A percentile compares a stretch with the other conserved stretches of the same genome.
These are phyloP conservation scores for Phialophora tarda DNA, from an alignment of 2,329 filamentous ascomycete species.

Conservation along the genomic window DNA sequence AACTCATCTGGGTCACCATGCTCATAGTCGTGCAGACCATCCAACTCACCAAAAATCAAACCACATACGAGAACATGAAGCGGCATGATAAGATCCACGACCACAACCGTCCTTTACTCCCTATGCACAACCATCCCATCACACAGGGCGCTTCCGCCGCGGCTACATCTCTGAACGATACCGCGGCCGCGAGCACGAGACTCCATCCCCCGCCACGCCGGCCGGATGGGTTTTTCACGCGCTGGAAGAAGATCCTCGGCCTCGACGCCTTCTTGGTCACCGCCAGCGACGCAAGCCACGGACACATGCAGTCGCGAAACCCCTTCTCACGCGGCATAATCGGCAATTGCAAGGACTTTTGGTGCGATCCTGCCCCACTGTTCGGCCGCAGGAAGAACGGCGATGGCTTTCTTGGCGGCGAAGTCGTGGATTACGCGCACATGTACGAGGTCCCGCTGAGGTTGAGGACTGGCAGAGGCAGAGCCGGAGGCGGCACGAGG, in stretches of 20 bases:
- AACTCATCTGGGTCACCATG: constrained; percentile 97
- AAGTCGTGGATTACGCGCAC: constrained; percentile 80
- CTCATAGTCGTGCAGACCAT: constrained; percentile 90
- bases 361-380: constrained; percentile 84
- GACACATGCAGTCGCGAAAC: constrained; percentile 62
- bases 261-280: constrained; percentile 94
- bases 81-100: constrained; percentile 52
- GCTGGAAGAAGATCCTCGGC: constrained; percentile 84
- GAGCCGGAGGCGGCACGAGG: constrained; percentile 56
- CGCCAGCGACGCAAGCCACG: constrained; percentile 69
- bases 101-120: constrained; percentile 49
- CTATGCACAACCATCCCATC: constrained; percentile 53
- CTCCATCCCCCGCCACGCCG: constrained; percentile 61
- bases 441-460: constrained; percentile 84
- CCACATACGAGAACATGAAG: constrained; percentile 96
- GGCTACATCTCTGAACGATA: constrained; percentile 44
- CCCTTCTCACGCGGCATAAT: constrained; percentile 83
- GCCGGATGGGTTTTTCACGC: constrained; percentile 70
- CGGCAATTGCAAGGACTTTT: constrained; percentile 95
- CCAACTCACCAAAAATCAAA: constrained; percentile 89
- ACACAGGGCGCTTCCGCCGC: constrained; percentile 42
- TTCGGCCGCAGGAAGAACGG: constrained; percentile 78
- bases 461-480: constrained; percentile 62
- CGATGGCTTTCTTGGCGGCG: constrained; percentile 66
- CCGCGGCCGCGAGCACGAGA: constrained; percentile 36